Evolutionary conservation across 441 rosid genomes (phyloP), one percentile per base, ranked within the genome.

Genomic region (Erodium trifolium): DNA sequence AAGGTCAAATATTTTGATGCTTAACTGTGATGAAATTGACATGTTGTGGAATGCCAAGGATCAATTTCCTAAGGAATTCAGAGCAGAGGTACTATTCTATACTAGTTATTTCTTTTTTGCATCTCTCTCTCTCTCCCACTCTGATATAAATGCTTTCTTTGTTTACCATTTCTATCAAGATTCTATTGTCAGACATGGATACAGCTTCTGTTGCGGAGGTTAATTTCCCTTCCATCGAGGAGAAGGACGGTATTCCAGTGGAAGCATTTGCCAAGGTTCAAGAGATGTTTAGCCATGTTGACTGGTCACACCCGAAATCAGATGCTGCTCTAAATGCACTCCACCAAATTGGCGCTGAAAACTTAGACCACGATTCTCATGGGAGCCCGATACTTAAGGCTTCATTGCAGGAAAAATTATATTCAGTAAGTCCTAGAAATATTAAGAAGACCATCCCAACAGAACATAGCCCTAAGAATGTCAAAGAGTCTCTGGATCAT

Each of bases 161-260:
- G 23, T 57, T 39, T 47, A 47, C 57, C 63, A 29, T 47, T 63
- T 83, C 66, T 72, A 64, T 80, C 78, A 79, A 93, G 99, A 82
- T 93, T 85, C 88, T 93, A 81, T 93, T 93, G 87, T 91, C 99
- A 63, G 97, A 93, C 73, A 83, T 87, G 92, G 95, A 91, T 82
- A 83, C 91, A 68, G 85, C 90, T 55, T 85, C 90, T 12, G 13
- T 91, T 81, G 81, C 74, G 70, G 66, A 85, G 63, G 77, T 86
- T 63, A 86, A 88, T 75, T 80, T 89, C 79, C 73, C 88, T 27
- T 72, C 78, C 79, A 80, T 86, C 74, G 92, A 89, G 76, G 97
- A 82, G 71, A 87, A 88, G 76, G 96, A 85, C 51, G 97, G 95
- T 72, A 90, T 93, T 76, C 93, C 95, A 0, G 72, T 86, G 68